Percentiles rank a stretch among this genome's conserved stretches.
Evolutionary conservation across 2,329 filamentous ascomycete genomes (phyloP).

Genomic region (Neonectria hederae): DNA sequence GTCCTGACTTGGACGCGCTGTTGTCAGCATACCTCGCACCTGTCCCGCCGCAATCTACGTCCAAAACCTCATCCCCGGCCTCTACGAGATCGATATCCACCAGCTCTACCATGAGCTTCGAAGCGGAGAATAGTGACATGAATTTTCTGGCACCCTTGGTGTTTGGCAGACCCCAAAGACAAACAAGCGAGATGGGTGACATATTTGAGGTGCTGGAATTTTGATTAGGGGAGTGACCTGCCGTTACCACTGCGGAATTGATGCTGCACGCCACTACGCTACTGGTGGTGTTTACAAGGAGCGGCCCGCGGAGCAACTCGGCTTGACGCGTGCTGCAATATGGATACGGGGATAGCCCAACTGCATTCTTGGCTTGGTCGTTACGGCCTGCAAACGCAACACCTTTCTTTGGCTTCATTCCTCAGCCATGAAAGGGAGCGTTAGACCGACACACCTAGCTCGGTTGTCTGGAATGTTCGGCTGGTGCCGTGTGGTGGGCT

Average conservation of each 20-base stretch:
- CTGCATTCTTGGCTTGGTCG: too few relatives aligned
- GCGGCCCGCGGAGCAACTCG: too few relatives aligned
- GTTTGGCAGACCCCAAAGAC: slow-evolving; percentile 31
- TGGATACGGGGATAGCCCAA: too few relatives aligned
- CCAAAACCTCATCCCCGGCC: slow-evolving; percentile 27
- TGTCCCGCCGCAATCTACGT: slow-evolving; percentile 14
- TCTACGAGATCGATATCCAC: slow-evolving; percentile 34
- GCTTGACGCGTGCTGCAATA: too few relatives aligned
- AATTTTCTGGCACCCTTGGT: slow-evolving; percentile 32
- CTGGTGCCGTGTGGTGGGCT: neutral
- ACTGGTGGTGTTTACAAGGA: neutral
- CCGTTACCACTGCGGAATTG: neutral
- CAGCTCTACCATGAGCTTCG: slow-evolving; percentile 34
- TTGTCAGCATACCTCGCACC: slow-evolving; percentile 34
- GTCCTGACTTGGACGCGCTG: slow-evolving; percentile 31
- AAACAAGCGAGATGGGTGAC: slow-evolving; percentile 32
- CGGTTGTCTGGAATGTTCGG: neutral
- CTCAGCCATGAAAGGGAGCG: neutral
- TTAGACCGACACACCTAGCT: neutral
- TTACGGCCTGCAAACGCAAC: neutral
- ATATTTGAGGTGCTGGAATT: slow-evolving; percentile 35
- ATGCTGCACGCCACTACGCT: neutral
- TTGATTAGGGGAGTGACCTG: slow-evolving; percentile 19
- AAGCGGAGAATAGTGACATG: slow-evolving; percentile 28
- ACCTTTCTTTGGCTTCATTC: neutral